Evolutionary conservation across 2,329 filamentous ascomycete species (phyloP).

Genomic region (Cladophialophora carrionii): DNA sequence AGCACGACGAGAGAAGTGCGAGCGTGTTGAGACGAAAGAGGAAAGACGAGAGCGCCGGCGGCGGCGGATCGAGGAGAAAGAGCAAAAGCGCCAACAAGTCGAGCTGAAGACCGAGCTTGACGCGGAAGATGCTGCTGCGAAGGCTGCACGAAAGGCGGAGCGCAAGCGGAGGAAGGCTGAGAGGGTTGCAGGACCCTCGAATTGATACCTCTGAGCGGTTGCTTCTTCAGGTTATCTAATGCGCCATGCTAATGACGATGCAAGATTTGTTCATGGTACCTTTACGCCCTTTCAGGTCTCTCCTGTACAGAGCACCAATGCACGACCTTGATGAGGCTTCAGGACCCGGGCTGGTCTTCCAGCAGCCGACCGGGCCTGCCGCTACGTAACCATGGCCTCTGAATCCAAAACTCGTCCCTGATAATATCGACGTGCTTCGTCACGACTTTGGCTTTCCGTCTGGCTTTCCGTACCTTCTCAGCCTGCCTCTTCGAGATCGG

Average conservation of each 20-base stretch:
- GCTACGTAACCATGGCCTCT: conserved; percentile 71
- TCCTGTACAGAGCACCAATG: not conserved
- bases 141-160: conserved; percentile 31
- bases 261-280: not conserved
- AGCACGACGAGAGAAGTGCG: not conserved
- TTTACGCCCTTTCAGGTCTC: not conserved
- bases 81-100: conserved; percentile 1
- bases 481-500: conserved; percentile 68
- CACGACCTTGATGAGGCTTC: not conserved
- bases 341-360: not conserved
- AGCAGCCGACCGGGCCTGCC: conserved; percentile 23
- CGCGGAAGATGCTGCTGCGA: conserved; percentile 22
- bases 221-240: not conserved
- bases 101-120: conserved; percentile 8
- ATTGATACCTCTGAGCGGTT: not conserved
- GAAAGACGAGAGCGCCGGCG: conserved; percentile 33
- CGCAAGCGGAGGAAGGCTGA: conserved; percentile 32
- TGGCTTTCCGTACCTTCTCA: conserved; percentile 80
- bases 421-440: conserved; percentile 92
- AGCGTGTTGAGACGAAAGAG: conserved; percentile 33
- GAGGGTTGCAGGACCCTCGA: conserved; percentile 16
- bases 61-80: conserved; percentile 32
- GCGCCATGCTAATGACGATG: not conserved
- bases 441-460: conserved; percentile 77
- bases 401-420: conserved; percentile 90